phyloP scores from a whole-genome alignment of 805 yeast genomes.

The Spathaspora sp. region DNA sequence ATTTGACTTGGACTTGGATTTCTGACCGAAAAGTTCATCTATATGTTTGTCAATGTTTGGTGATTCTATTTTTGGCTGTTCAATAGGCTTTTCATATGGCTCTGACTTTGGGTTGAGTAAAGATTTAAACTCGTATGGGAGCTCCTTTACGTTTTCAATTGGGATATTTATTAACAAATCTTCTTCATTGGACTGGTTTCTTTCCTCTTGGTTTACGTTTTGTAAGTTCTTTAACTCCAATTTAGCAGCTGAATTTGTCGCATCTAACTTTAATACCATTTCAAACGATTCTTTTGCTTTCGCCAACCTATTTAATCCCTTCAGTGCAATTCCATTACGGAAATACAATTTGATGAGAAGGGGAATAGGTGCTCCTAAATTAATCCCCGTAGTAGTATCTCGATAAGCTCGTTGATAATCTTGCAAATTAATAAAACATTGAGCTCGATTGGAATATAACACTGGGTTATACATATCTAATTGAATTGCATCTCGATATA shows the following conservation, averaged over 20 bases:
- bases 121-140: conserved; percentile 35
- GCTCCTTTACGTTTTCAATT: conserved; percentile 37
- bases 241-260: conserved; percentile 34
- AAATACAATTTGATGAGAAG: conserved; percentile 47
- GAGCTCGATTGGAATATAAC: conserved; percentile 65
- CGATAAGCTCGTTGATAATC: conserved; percentile 47
- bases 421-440: conserved; percentile 52
- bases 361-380: conserved; percentile 21
- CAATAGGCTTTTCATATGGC: neutral
- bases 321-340: conserved; percentile 45
- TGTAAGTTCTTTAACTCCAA: conserved; percentile 26
- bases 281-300: conserved; percentile 27
- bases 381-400: conserved; percentile 50
- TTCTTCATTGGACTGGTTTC: neutral
- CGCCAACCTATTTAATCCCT: conserved; percentile 18
- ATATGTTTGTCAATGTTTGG: conserved; percentile 10
- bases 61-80: neutral
- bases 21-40: conserved; percentile 13
- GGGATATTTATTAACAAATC: conserved; percentile 18
- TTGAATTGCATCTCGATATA: conserved; percentile 55
- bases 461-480: conserved; percentile 49
- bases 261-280: conserved; percentile 39
- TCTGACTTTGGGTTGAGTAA: conserved; percentile 1
- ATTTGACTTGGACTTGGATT: neutral
- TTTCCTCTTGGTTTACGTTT: neutral